These are phyloP conservation scores for Pichia sp. DNA, from an alignment of 1,139 yeast genomes.

Conservation along the genomic window DNA sequence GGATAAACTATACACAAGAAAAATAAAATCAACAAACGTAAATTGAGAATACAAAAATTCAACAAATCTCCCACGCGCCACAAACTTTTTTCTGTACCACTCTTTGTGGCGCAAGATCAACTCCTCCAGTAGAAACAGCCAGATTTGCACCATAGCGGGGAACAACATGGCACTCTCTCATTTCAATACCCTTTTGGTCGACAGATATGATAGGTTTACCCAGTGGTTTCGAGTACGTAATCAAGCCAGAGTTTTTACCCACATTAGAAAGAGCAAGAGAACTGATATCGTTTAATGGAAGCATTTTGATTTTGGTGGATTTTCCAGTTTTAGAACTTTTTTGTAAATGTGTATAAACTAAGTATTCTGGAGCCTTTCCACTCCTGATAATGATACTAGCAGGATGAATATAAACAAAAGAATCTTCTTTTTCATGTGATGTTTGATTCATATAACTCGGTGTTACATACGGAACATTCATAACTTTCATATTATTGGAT, in stretches of 20 bases:
- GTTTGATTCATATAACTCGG: slow-evolving; percentile 35
- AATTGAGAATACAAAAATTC: neutral
- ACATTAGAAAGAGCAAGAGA: slow-evolving; percentile 74
- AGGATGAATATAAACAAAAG: slow-evolving; percentile 71
- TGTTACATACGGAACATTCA: slow-evolving; percentile 68
- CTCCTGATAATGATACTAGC: slow-evolving; percentile 50
- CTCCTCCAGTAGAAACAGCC: slow-evolving; percentile 62
- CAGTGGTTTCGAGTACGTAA: slow-evolving; percentile 84
- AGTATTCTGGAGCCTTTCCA: slow-evolving; percentile 62
- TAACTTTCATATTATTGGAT: slow-evolving; percentile 52
- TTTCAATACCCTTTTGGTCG: slow-evolving; percentile 30
- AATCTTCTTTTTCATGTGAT: slow-evolving; percentile 37
- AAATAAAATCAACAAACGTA: neutral
- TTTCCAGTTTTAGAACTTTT: slow-evolving; percentile 21
- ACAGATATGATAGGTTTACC: slow-evolving; percentile 67
- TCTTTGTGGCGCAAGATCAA: slow-evolving; percentile 86
- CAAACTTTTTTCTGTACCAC: slow-evolving; percentile 59
- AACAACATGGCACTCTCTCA: slow-evolving; percentile 81
- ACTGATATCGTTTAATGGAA: slow-evolving; percentile 66
- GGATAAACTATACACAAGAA: neutral
- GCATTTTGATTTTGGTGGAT: slow-evolving; percentile 52
- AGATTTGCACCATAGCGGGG: slow-evolving; percentile 84
- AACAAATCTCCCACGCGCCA: slow-evolving; percentile 50
- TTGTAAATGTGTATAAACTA: slow-evolving; percentile 64
- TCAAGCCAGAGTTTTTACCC: slow-evolving; percentile 62